Percentiles rank a stretch among this genome's conserved stretches.
phyloP scores from a whole-genome alignment of 108 stramenopile species.

The Fragilaria radians region DNA sequence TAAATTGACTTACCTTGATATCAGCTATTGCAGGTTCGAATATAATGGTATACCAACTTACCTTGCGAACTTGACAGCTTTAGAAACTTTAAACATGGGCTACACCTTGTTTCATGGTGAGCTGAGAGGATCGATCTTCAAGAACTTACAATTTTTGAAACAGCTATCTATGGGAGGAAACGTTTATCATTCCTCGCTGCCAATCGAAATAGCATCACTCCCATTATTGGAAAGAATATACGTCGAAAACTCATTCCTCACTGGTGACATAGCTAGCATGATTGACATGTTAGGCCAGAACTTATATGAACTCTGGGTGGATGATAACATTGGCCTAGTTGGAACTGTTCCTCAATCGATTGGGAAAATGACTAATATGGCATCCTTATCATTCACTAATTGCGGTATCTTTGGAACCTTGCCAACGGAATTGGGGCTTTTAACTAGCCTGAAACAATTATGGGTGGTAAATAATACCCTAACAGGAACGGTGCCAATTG shows the following conservation, averaged over 20 bases:
- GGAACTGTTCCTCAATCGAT: slow-evolving; percentile 9
- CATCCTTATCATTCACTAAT: neutral
- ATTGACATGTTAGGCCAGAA: slow-evolving; percentile 13
- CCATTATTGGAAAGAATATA: slow-evolving; percentile 35
- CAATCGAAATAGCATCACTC: slow-evolving; percentile 13
- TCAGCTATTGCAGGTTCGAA: neutral
- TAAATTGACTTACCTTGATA: slow-evolving; percentile 4
- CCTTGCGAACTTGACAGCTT: neutral
- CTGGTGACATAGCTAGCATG: slow-evolving; percentile 26
- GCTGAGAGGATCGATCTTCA: neutral
- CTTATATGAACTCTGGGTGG: slow-evolving; percentile 20
- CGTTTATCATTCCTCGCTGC: slow-evolving; percentile 14
- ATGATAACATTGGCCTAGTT: slow-evolving; percentile 24
- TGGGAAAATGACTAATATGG: slow-evolving; percentile 3
- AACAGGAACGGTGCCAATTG: neutral
- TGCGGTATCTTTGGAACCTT: neutral
- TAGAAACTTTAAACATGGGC: neutral
- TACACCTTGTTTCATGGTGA: neutral
- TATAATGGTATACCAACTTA: slow-evolving; percentile 11
- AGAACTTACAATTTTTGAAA: slow-evolving; percentile 11
- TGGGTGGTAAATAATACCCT: slow-evolving; percentile 3
- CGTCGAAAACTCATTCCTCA: slow-evolving; percentile 20
- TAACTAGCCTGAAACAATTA: neutral
- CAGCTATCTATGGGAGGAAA: slow-evolving; percentile 32
- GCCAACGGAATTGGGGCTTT: slow-evolving; percentile 1